Conservation (phyloP, 1,284 basidiomycete species). For the Rhodotorula sp. region DNA sequence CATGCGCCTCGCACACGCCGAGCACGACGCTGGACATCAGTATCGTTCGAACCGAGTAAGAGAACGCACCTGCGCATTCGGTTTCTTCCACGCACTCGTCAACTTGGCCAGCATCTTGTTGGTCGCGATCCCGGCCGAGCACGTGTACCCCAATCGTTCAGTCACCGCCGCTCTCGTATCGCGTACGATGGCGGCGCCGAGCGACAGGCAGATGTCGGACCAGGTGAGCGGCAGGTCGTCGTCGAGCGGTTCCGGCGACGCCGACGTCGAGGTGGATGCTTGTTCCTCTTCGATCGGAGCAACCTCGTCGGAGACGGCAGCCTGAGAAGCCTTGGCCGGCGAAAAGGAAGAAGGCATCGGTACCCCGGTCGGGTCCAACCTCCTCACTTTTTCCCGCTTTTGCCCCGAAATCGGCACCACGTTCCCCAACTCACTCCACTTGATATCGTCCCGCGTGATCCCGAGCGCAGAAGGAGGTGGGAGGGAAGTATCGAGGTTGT, state of each 20-base stretch:
- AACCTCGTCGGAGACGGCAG: neutral
- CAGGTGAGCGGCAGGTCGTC: constrained; percentile 58
- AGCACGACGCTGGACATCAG: no score
- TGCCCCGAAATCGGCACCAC: constrained; percentile 64
- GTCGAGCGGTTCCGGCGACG: neutral
- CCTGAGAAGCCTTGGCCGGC: constrained; percentile 6
- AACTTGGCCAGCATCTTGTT: constrained; percentile 74
- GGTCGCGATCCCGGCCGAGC: constrained; percentile 88
- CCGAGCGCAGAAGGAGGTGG: constrained; percentile 60
- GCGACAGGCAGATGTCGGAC: constrained; percentile 87
- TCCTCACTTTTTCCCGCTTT: constrained; percentile 42
- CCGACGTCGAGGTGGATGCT: neutral
- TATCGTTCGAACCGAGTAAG: no score
- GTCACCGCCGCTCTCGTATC: constrained; percentile 61
- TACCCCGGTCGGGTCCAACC: constrained; percentile 38
- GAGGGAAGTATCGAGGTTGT: constrained; percentile 71
- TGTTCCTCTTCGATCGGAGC: neutral
- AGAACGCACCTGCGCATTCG: constrained; percentile 67
- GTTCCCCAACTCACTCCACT: constrained; percentile 67
- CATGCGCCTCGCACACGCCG: no score
- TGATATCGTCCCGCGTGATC: constrained; percentile 58
- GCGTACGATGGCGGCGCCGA: constrained; percentile 86
- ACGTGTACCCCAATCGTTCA: constrained; percentile 80
- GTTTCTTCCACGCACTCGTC: constrained; percentile 83
- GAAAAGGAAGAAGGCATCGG: constrained; percentile 21